Percentiles rank a stretch among this genome's conserved stretches.
Evolutionary conservation across 805 yeast species (phyloP).

Genomic region (Torulaspora franciscae): DNA sequence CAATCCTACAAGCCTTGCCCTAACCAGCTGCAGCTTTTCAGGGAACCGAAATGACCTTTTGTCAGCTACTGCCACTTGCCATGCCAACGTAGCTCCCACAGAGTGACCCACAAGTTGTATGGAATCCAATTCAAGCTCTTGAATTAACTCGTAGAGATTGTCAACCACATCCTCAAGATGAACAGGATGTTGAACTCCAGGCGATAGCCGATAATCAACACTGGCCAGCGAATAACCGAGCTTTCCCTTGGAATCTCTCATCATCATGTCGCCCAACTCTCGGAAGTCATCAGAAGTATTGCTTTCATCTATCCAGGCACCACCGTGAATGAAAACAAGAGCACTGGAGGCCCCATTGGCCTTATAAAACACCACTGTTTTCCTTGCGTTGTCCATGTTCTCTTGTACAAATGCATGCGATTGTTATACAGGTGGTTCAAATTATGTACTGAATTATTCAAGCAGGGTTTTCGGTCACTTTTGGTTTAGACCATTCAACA

Average conservation of each 20-base stretch:
- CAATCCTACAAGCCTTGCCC: constrained; percentile 21
- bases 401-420: constrained; percentile 7
- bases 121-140: constrained; percentile 25
- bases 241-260: constrained; percentile 15
- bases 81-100: constrained; percentile 66
- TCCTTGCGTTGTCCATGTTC: neutral
- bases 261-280: constrained; percentile 23
- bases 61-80: constrained; percentile 42
- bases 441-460: neutral
- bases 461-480: constrained; percentile 7
- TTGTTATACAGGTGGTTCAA: constrained; percentile 6
- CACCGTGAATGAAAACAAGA: constrained; percentile 72
- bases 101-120: constrained; percentile 63
- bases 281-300: constrained; percentile 57
- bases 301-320: constrained; percentile 75
- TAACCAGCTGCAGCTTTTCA: constrained; percentile 8
- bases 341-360: constrained; percentile 19
- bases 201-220: constrained; percentile 63
- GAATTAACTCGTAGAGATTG: constrained; percentile 37
- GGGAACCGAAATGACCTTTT: constrained; percentile 3
- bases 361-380: constrained; percentile 14
- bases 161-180: constrained; percentile 52
- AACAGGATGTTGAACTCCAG: constrained; percentile 55
- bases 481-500: constrained; percentile 55
- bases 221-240: constrained; percentile 24